Evolutionary conservation across 106 monocot genomes (phyloP).

Genomic region (Narthecium ossifragum): DNA sequence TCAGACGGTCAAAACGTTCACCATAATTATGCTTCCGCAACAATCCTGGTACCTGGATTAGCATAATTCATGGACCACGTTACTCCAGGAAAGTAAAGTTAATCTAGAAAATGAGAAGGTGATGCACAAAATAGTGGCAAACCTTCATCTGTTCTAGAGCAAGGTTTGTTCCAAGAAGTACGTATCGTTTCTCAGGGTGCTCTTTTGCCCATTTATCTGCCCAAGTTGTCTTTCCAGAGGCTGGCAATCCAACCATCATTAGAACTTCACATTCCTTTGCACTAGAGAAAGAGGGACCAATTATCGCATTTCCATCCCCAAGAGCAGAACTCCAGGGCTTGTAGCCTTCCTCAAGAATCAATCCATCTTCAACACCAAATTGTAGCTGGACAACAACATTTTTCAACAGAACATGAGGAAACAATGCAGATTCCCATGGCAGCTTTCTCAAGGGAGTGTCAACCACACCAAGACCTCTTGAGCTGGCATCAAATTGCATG

Average conservation of each 20-base stretch:
- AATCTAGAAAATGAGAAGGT: too few species aligned
- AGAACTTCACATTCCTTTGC: constrained; percentile 43
- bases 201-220: constrained; percentile 63
- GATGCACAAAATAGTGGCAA: too few species aligned
- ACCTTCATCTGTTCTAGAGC: constrained; percentile 81
- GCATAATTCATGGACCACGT: too few species aligned
- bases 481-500: constrained; percentile 41
- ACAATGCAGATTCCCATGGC: constrained; percentile 48
- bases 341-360: constrained; percentile 40
- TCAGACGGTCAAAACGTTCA: constrained; percentile 66
- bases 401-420: constrained; percentile 72
- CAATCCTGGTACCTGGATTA: constrained; percentile 62
- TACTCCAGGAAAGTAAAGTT: too few species aligned
- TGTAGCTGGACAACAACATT: constrained; percentile 66
- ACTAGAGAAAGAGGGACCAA: constrained; percentile 39
- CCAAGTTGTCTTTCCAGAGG: constrained; percentile 74
- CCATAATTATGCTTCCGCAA: constrained; percentile 62
- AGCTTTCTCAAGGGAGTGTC: constrained; percentile 7
- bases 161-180: constrained; percentile 68
- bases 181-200: constrained; percentile 59
- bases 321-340: constrained; percentile 59
- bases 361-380: constrained; percentile 48
- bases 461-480: constrained; percentile 33
- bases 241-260: constrained; percentile 79
- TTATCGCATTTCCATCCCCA: constrained; percentile 41